These are phyloP conservation scores for Fusarium oligoseptatum DNA, from an alignment of 2,329 filamentous ascomycete genomes.

Conservation along the genomic window DNA sequence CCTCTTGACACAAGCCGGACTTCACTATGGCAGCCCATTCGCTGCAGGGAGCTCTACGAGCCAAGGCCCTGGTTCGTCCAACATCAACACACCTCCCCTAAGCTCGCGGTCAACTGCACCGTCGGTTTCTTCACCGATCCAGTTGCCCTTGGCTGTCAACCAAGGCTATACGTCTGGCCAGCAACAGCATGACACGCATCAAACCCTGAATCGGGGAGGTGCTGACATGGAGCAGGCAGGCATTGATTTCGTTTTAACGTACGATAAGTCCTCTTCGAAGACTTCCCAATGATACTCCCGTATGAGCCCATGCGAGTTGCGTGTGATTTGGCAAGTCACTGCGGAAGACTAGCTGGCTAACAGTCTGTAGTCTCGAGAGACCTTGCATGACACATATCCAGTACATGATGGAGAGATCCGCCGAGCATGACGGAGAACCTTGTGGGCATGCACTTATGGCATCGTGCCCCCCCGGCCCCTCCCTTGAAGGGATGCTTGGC, in stretches of 20 bases:
- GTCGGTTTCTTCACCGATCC: constrained; percentile 52
- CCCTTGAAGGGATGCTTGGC: constrained; percentile 62
- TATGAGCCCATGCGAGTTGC: constrained; percentile 54
- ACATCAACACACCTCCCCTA: constrained; percentile 50
- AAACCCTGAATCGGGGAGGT: constrained; percentile 51
- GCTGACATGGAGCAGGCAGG: constrained; percentile 85
- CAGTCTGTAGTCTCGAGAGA: constrained; percentile 81
- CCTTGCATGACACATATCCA: constrained; percentile 94
- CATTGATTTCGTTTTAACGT: constrained; percentile 93
- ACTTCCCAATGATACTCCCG: constrained; percentile 75
- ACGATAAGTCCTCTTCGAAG: constrained; percentile 72
- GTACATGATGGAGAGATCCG: constrained; percentile 75
- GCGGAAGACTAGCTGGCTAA: constrained; percentile 55
- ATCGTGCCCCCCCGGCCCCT: constrained; percentile 81
- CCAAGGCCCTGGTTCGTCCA: constrained; percentile 64
- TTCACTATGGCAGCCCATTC: constrained; percentile 51
- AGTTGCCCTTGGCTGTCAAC: constrained; percentile 30
- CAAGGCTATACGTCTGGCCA: constrained; percentile 49
- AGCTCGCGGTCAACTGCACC: constrained; percentile 59
- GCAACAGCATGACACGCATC: constrained; percentile 46
- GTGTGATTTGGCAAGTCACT: constrained; percentile 38
- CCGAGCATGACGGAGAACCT: constrained; percentile 73
- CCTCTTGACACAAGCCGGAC: constrained; percentile 67
- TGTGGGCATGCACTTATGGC: constrained; percentile 96
- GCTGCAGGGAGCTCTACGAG: constrained; percentile 64